These are phyloP conservation scores for Mycena venus DNA, from an alignment of 768 basidiomycete genomes.

Conservation along the genomic window DNA sequence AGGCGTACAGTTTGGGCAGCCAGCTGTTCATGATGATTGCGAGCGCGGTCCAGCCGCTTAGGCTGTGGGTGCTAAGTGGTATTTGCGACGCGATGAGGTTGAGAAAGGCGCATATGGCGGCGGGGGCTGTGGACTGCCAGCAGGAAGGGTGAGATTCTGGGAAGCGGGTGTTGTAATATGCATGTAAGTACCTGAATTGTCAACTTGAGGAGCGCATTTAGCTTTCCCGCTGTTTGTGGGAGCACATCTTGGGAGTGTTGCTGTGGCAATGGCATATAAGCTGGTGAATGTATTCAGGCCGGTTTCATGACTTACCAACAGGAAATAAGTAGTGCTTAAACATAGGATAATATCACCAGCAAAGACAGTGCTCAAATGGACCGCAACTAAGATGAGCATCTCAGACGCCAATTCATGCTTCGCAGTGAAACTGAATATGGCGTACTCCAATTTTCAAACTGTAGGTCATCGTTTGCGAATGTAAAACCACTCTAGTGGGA, in stretches of 20 bases:
- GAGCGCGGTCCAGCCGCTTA: not conserved
- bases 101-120: not conserved
- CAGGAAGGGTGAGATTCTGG: not conserved
- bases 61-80: not conserved
- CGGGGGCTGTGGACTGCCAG: not conserved
- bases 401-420: not conserved
- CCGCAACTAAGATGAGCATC: not conserved
- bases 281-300: not conserved
- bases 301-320: not conserved
- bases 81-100: not conserved
- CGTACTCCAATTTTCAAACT: not conserved
- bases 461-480: not conserved
- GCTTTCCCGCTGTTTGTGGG: not conserved
- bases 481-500: not conserved
- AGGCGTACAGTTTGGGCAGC: not conserved
- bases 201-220: not conserved
- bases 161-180: not conserved
- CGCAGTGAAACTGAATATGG: not conserved
- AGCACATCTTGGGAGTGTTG: not conserved
- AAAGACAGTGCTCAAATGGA: not conserved
- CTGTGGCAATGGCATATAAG: not conserved
- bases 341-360: not conserved
- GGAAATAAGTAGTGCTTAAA: not conserved
- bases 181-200: not conserved
- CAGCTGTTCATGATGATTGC: not conserved